Evolutionary conservation across 1,284 basidiomycete species (phyloP).

Genomic region (Moesziomyces globuligerus): DNA sequence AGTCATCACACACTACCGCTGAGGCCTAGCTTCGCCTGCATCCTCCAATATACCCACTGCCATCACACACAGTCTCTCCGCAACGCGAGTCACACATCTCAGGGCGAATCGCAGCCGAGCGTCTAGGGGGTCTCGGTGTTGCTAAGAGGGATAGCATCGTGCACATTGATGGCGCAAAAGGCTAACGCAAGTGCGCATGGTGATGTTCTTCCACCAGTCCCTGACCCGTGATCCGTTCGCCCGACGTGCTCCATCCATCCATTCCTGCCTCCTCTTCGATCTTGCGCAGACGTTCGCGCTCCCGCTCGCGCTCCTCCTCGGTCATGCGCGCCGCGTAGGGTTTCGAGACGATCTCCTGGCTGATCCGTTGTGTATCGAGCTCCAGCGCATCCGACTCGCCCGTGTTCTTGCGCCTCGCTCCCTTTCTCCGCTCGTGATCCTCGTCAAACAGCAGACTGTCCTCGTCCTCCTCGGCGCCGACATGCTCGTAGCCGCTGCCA

Average conservation of each 20-base stretch:
- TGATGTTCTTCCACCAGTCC: constrained; percentile 43
- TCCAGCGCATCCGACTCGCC: constrained; percentile 42
- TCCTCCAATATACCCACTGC: not conserved
- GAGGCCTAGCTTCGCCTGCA: not conserved
- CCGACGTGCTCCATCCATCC: constrained; percentile 47
- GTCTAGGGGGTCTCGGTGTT: no score
- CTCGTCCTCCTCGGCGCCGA: constrained; percentile 13
- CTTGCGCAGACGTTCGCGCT: constrained; percentile 40
- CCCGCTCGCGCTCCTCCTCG: constrained; percentile 26
- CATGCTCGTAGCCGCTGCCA: constrained; percentile 18
- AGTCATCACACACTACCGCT: not conserved
- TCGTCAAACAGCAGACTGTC: constrained; percentile 37
- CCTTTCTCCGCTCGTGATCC: constrained; percentile 23
- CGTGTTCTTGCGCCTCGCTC: constrained; percentile 17
- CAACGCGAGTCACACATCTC: no score
- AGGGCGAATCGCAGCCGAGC: no score
- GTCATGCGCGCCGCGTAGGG: constrained; percentile 8
- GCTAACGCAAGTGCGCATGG: constrained; percentile 12
- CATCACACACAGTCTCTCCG: no score
- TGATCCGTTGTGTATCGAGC: constrained; percentile 40
- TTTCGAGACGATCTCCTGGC: constrained; percentile 29
- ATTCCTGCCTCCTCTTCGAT: constrained; percentile 53
- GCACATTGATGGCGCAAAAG: no score
- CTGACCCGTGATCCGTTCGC: constrained; percentile 38
- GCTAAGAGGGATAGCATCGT: no score